Evolutionary conservation across 106 monocot genomes (phyloP), one percentile per base, ranked within the genome.

Genomic region (Allium cepa): DNA sequence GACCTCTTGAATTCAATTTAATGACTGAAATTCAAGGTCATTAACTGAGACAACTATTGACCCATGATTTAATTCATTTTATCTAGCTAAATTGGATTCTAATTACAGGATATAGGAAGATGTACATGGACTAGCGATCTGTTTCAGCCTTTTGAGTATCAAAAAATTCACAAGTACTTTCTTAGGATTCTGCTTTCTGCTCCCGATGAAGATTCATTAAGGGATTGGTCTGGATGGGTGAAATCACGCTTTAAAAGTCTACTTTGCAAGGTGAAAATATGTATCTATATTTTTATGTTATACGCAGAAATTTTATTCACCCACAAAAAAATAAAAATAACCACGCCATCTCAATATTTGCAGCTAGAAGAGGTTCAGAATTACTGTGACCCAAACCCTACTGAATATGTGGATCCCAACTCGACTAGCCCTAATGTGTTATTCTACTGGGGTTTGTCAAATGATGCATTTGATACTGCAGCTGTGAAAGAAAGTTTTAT

Each of bases 311-410:
- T 36, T 36, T 36, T 36, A 36, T 36, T 36, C 36, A 36, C 36
- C 1, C 36, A 36, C n/a, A 22, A 22, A 36, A 36, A 36, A 36
- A 36, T 36, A 36, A 36, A 36, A 36, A 59, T 15, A n/a, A 10
- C 26, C 22, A 59, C 51, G 14, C 53, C 11, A 18, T 60, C 59
- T 51, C 11, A 7, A 55, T 55, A 12, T 46, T 64, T 78, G 69
- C 79, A 85, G 85, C 68, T 85, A 18, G 81, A 81, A 66, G 66
- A 48, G 11, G 60, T 76, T 1, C 69, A 79, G 12, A 66, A 66
- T 9, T 70, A 61, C 17, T 79, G 85, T 26, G 85, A 85, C 63
- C 85, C 85, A 36, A 79, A 81, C 48, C 78, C 85, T 11, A 76
- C 64, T 4, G 85, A 85, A 22, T 72, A 81, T 61, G 66, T 79